Conservation (phyloP, 306 rosid genomes). For the Pyrus bretschneideri region DNA sequence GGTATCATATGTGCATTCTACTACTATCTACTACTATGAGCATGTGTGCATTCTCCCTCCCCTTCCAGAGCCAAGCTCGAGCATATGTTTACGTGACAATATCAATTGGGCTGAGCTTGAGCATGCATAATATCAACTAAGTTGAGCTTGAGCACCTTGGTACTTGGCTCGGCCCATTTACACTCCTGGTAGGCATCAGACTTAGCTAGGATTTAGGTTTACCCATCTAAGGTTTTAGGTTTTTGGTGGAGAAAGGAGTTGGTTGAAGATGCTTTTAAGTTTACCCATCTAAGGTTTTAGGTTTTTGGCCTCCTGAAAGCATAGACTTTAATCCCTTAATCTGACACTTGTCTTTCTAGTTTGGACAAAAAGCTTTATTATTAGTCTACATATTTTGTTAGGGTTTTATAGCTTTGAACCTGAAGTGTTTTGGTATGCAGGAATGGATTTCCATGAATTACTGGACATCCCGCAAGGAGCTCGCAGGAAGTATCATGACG, state of each 20-base stretch:
- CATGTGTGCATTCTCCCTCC: no score
- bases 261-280: neutral
- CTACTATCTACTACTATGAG: no score
- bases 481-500: conserved; percentile 94
- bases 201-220: no score
- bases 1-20: neutral
- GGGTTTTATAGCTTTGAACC: neutral
- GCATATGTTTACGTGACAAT: neutral
- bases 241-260: neutral
- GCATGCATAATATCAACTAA: no score
- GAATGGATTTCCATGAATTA: conserved; percentile 94
- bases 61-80: neutral
- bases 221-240: no score
- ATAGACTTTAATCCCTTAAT: neutral
- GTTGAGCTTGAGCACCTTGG: neutral
- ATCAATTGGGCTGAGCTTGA: neutral
- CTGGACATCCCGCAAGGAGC: conserved; percentile 98
- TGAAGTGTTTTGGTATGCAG: conserved; percentile 36
- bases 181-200: neutral
- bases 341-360: neutral
- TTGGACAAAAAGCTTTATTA: no score
- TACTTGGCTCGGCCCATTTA: neutral
- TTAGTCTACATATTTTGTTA: no score
- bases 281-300: neutral
- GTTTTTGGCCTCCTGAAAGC: neutral